Evolutionary conservation across 352 stramenopile species (phyloP).

Genomic region (Phytophthora idaei): DNA sequence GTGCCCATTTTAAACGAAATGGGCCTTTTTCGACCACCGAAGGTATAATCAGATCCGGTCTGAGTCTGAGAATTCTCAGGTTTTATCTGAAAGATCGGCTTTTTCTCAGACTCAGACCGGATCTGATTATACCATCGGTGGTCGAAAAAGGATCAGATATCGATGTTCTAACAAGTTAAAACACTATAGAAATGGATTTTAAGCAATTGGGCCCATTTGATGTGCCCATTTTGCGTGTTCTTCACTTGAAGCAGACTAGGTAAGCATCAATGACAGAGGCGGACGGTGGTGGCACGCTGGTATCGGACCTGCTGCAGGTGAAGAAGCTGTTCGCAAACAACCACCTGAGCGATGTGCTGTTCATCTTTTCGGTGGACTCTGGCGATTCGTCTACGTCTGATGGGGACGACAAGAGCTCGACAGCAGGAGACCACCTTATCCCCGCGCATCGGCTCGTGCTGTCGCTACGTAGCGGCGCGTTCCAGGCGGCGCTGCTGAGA

Average conservation of each 20-base stretch:
- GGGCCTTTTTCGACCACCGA: too few relatives aligned
- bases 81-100: too few relatives aligned
- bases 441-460: constrained; percentile 81
- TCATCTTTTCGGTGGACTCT: constrained; percentile 66
- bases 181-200: too few relatives aligned
- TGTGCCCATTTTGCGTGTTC: constrained; percentile 1
- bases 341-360: constrained; percentile 81
- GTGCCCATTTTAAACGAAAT: too few relatives aligned
- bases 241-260: constrained; percentile 23
- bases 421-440: constrained; percentile 48
- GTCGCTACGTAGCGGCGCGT: constrained; percentile 75
- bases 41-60: too few relatives aligned
- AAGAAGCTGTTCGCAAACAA: constrained; percentile 68
- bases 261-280: constrained; percentile 12
- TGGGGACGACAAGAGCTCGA: constrained; percentile 10
- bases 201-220: background rate
- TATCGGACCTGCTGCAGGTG: constrained; percentile 61
- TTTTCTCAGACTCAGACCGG: too few relatives aligned
- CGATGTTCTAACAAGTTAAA: too few relatives aligned
- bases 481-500: constrained; percentile 63
- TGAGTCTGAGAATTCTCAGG: too few relatives aligned
- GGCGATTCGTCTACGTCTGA: background rate
- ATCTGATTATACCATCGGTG: too few relatives aligned
- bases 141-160: too few relatives aligned
- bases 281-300: constrained; percentile 31